Percentiles rank a stretch among this genome's conserved stretches.
These are phyloP conservation scores for Trametes meyenii DNA, from an alignment of 768 basidiomycete species.

Conservation along the genomic window DNA sequence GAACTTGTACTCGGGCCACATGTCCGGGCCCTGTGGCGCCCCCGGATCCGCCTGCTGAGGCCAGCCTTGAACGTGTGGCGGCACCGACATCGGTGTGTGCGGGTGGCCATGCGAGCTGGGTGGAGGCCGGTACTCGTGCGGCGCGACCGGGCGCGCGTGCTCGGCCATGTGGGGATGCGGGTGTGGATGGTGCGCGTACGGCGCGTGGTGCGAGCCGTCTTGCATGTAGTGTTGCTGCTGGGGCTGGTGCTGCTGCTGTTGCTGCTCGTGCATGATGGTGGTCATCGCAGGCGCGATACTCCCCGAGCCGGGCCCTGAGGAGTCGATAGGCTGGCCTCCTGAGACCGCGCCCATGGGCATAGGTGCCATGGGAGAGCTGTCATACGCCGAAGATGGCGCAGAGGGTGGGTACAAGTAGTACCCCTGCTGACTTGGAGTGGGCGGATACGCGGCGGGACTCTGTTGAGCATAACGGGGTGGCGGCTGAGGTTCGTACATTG, in stretches of 20 bases:
- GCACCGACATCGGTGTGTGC: constrained; percentile 4
- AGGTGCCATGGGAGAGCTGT: constrained; percentile 8
- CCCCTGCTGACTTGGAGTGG: constrained; percentile 16
- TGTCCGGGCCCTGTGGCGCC: not conserved
- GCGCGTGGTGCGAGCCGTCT: constrained; percentile 1
- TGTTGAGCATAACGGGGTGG: constrained; percentile 13
- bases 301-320: not conserved
- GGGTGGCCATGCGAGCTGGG: constrained; percentile 7
- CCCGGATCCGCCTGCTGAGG: constrained; percentile 3
- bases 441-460: constrained; percentile 12
- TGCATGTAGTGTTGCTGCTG: constrained; percentile 4
- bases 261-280: constrained; percentile 7
- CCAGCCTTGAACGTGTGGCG: constrained; percentile 9
- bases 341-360: constrained; percentile 15
- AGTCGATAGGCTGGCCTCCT: constrained; percentile 6
- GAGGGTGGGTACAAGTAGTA: constrained; percentile 26
- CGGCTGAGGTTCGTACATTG: constrained; percentile 22
- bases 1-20: constrained; percentile 14
- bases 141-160: not conserved
- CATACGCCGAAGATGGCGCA: constrained; percentile 20
- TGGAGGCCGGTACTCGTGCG: constrained; percentile 11
- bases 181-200: constrained; percentile 7
- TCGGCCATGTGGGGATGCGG: constrained; percentile 7
- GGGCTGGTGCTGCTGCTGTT: constrained; percentile 8
- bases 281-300: constrained; percentile 18